Base-by-base conservation (phyloP, 306 rosid species). In the Prunus fruticosa region DNA sequence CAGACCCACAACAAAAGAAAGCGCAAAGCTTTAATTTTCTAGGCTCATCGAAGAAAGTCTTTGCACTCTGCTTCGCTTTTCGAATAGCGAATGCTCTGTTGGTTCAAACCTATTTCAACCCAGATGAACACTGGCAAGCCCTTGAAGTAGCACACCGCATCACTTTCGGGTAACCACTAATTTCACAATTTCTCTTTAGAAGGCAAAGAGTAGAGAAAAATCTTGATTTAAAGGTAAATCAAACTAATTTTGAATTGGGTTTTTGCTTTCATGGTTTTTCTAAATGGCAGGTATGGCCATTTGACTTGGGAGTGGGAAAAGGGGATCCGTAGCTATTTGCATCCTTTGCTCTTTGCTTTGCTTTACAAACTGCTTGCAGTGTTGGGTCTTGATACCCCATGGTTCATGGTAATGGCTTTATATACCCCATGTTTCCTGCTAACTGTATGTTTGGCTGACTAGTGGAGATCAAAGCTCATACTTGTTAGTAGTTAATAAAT, bases 101-200 rank as follows among this genome's bases (percentile, higher is more conserved):
- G 45, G 84, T 95, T 64, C 96, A 89, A 89, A 92, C 85, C 43
- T 89, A 90, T 78, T 95, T 95, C 90, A 95, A 90, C 77, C 99
- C 97, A 8, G 99, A 95, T 82, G 99, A 95, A 86, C 96, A 92
- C 74, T 92, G 99, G 97, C 99, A 95, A 52, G 91, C 96, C 49
- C 97, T 93, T 11, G 97, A 95, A 76, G 96, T 92, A 32, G 97
- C 97, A n/a, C 99, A 95, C 78, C 83, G 82, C 60, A 79, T 95
- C 82, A 85, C 87, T 28, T 95, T 90, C 27, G 99, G 97, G 93
- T 90, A 87, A 11, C 11, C 7, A 27, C 22, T 11, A 3, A 18
- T 50, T 53, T 80, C 51, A 6, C 41, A 9, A 15, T 34, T 11
- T 64, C 63, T 32, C 9, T 5, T 73, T 0, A 16, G 47, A 5